Conservation (phyloP, 1,139 yeast genomes). For the Ogataea hybrid region DNA sequence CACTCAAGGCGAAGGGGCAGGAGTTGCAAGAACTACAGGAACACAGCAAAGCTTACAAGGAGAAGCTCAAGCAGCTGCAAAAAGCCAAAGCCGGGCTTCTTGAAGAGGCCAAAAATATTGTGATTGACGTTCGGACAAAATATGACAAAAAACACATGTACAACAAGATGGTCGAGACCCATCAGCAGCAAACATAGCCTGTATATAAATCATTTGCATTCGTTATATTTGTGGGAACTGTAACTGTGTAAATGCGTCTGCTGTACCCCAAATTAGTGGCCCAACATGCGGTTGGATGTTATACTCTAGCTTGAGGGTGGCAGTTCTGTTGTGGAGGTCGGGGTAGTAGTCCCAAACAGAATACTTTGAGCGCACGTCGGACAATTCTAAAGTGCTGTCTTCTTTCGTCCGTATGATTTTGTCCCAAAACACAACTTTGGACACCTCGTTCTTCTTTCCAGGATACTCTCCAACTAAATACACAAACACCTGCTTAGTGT, state of each 20-base stretch:
- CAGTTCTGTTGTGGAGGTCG: slow-evolving; percentile 64
- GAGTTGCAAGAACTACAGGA: neutral
- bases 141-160: neutral
- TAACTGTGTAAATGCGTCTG: slow-evolving; percentile 38
- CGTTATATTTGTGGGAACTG: slow-evolving; percentile 29
- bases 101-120: neutral
- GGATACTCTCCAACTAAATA: slow-evolving; percentile 88
- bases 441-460: slow-evolving; percentile 41
- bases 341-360: slow-evolving; percentile 85
- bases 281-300: slow-evolving; percentile 93
- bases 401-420: slow-evolving; percentile 60
- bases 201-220: neutral
- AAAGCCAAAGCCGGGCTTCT: neutral
- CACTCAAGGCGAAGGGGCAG: neutral
- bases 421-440: slow-evolving; percentile 89
- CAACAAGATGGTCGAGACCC: neutral
- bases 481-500: slow-evolving; percentile 90
- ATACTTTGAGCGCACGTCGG: slow-evolving; percentile 65
- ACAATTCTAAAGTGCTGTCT: slow-evolving; percentile 55
- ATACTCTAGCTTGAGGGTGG: slow-evolving; percentile 77
- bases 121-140: neutral
- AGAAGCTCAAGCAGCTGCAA: neutral
- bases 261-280: slow-evolving; percentile 67
- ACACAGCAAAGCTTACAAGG: neutral
- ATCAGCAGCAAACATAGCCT: neutral